Evolutionary conservation across 192 early-diverging fungal species (phyloP).

Genomic region (Funneliformis mosseae): DNA sequence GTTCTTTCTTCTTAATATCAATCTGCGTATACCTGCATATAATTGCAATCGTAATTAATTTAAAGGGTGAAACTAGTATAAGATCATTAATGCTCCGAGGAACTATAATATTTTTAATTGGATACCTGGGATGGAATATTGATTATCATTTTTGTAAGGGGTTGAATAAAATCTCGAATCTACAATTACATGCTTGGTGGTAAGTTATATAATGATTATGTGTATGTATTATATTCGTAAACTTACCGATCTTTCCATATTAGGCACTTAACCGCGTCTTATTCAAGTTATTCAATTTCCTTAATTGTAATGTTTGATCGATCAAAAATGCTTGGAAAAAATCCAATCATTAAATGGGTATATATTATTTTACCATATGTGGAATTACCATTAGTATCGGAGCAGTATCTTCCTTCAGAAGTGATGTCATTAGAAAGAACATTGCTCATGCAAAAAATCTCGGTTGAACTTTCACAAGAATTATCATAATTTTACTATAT

Average conservation of each 20-base stretch:
- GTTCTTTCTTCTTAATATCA: slow-evolving; percentile 4
- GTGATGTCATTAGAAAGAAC: background rate
- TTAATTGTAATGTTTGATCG: slow-evolving; percentile 7
- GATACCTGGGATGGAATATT: slow-evolving; percentile 4
- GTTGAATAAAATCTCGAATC: slow-evolving; percentile 4
- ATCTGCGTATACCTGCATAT: slow-evolving; percentile 7
- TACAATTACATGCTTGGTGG: slow-evolving; percentile 1
- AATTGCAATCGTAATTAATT: slow-evolving; percentile 10
- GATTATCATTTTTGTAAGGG: slow-evolving; percentile 12
- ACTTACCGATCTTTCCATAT: background rate
- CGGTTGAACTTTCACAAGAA: background rate
- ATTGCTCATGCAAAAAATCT: background rate
- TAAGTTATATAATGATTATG: no score
- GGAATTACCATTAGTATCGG: background rate
- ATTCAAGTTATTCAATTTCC: background rate
- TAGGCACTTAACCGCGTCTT: background rate
- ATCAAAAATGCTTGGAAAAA: slow-evolving; percentile 11
- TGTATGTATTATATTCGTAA: no score
- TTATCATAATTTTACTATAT: no score
- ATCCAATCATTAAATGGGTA: slow-evolving; percentile 3
- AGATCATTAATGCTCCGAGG: slow-evolving; percentile 1
- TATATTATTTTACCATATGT: slow-evolving; percentile 11
- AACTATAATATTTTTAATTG: slow-evolving; percentile 24
- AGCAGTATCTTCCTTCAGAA: background rate
- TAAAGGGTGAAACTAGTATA: slow-evolving; percentile 3